Percentiles rank a stretch among this genome's conserved stretches.
phyloP scores from a whole-genome alignment of 2,329 filamentous ascomycete genomes.

The Microcera coccophila region DNA sequence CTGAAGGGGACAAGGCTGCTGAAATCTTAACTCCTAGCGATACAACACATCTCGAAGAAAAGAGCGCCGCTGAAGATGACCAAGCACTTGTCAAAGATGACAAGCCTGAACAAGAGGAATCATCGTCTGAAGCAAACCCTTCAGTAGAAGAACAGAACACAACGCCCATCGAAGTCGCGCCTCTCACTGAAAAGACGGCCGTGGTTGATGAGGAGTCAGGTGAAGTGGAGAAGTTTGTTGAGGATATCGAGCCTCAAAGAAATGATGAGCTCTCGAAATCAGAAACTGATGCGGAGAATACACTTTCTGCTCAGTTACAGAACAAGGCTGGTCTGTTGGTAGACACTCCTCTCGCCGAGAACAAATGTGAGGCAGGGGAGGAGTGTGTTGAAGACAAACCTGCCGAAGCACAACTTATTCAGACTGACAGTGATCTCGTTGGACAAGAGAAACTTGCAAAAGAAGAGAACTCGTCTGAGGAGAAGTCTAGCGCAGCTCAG shows the following conservation, averaged over 20 bases:
- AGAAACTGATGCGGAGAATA: background rate
- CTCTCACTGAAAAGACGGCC: conserved; percentile 1
- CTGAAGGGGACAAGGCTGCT: background rate
- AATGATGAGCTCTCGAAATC: background rate
- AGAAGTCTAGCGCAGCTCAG: too few species aligned
- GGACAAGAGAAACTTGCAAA: conserved; percentile 4
- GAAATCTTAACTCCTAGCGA: background rate
- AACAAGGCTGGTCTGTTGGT: too few species aligned
- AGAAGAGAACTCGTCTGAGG: conserved; percentile 1
- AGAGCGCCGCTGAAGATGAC: background rate
- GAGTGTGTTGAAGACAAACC: background rate
- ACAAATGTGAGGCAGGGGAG: background rate
- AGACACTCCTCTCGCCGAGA: background rate
- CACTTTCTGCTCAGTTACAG: background rate
- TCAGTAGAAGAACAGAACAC: conserved; percentile 3
- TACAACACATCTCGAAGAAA: conserved; percentile 1
- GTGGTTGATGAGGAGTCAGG: conserved; percentile 1
- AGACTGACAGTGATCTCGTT: background rate
- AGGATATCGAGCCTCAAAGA: conserved; percentile 1
- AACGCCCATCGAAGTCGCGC: conserved; percentile 2
- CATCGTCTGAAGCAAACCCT: conserved; percentile 5
- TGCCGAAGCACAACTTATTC: background rate
- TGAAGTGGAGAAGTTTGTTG: conserved; percentile 7
- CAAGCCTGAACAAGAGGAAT: conserved; percentile 4
- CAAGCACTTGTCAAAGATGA: conserved; percentile 1